These are phyloP conservation scores for Porpolomopsis calyptriformis DNA, from an alignment of 768 basidiomycete genomes.

Conservation along the genomic window DNA sequence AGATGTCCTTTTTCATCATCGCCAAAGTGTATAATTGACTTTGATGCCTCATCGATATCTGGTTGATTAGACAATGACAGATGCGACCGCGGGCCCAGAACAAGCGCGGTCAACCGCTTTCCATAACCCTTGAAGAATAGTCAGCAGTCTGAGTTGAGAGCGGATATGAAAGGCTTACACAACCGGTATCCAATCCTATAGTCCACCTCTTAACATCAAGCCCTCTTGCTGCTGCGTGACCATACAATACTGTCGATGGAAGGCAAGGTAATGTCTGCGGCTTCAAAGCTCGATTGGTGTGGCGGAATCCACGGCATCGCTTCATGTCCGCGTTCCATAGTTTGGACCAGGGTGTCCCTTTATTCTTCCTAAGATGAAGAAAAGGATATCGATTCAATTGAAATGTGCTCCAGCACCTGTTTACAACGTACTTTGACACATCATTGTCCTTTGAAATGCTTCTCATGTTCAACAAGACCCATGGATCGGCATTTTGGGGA, in stretches of 20 bases:
- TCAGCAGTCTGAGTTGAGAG: background rate
- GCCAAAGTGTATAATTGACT: conserved; percentile 4
- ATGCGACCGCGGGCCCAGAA: conserved; percentile 34
- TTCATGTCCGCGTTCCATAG: conserved; percentile 62
- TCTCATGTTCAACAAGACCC: conserved; percentile 67
- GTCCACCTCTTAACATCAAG: conserved; percentile 78
- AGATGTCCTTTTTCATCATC: conserved; percentile 7
- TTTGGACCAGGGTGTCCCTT: conserved; percentile 66
- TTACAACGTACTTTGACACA: conserved; percentile 29
- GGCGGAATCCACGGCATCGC: conserved; percentile 42
- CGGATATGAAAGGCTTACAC: conserved; percentile 40
- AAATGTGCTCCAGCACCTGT: background rate
- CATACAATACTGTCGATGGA: conserved; percentile 76
- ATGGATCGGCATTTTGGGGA: conserved; percentile 70
- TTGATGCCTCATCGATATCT: conserved; percentile 9
- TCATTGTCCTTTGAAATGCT: conserved; percentile 34
- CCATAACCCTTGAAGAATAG: conserved; percentile 41
- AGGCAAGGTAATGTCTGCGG: conserved; percentile 42
- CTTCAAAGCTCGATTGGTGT: conserved; percentile 12
- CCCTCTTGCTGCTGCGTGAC: conserved; percentile 71
- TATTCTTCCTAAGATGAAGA: conserved; percentile 16
- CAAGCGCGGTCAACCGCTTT: conserved; percentile 50
- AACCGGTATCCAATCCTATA: conserved; percentile 80
- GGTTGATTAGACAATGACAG: background rate
- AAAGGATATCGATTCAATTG: background rate